phyloP scores from a whole-genome alignment of 2,329 filamentous ascomycete genomes.

The Fusarium veterinarium region DNA sequence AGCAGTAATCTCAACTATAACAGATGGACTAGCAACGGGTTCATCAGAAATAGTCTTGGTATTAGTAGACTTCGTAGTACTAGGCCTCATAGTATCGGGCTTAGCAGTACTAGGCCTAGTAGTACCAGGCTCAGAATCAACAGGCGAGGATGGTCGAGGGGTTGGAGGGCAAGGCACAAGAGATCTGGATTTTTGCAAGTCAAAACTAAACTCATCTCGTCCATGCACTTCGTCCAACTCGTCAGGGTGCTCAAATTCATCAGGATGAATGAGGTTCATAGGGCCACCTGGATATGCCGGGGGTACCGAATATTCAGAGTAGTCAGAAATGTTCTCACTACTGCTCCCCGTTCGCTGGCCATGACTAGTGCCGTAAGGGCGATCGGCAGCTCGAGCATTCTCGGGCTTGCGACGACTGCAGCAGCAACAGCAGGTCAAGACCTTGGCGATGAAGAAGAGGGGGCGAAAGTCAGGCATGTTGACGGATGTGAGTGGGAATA shows the following conservation, averaged over 20 bases:
- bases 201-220: neutral
- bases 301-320: neutral
- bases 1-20: neutral
- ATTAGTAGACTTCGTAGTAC: neutral
- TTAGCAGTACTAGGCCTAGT: neutral
- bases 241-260: neutral
- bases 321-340: neutral
- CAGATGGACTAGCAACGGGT: no score
- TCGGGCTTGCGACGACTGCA: neutral
- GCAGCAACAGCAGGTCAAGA: conserved; percentile 15
- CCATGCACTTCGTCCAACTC: neutral
- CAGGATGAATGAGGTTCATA: neutral
- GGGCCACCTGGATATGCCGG: neutral
- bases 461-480: conserved; percentile 36
- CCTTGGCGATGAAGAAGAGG: conserved; percentile 8
- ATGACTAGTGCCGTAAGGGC: neutral
- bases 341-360: neutral
- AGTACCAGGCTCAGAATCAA: neutral
- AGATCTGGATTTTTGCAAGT: neutral
- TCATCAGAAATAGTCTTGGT: neutral
- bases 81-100: neutral
- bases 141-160: neutral
- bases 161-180: neutral
- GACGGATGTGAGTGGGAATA: neutral
- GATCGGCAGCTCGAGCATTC: neutral